These are phyloP conservation scores for Aschersonia sp. DNA, from an alignment of 2,329 filamentous ascomycete genomes.

Conservation along the genomic window DNA sequence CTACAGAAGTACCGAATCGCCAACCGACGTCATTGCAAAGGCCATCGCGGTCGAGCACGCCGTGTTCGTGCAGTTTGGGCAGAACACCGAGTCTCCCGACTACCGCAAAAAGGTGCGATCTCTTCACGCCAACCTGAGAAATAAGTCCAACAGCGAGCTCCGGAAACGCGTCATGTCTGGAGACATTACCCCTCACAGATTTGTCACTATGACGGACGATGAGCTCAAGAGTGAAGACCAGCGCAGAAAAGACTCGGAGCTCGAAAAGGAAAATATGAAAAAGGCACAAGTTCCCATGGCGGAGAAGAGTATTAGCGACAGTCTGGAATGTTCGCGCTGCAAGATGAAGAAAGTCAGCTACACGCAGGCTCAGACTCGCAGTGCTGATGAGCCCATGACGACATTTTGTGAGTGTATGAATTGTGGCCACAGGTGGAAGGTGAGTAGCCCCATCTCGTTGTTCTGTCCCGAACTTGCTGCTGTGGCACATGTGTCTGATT, in stretches of 20 bases:
- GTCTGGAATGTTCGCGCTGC: slow-evolving; percentile 82
- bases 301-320: slow-evolving; percentile 80
- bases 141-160: slow-evolving; percentile 70
- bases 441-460: slow-evolving; percentile 15
- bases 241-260: slow-evolving; percentile 57
- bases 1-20: slow-evolving; percentile 53
- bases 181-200: slow-evolving; percentile 54
- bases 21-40: slow-evolving; percentile 57
- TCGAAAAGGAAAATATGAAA: slow-evolving; percentile 90
- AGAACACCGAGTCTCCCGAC: slow-evolving; percentile 48
- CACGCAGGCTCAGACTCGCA: slow-evolving; percentile 87
- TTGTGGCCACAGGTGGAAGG: slow-evolving; percentile 61
- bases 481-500: too few species aligned
- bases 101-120: slow-evolving; percentile 87
- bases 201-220: slow-evolving; percentile 78
- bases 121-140: slow-evolving; percentile 89
- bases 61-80: slow-evolving; percentile 54
- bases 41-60: slow-evolving; percentile 75
- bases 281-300: slow-evolving; percentile 89
- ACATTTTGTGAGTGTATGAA: slow-evolving; percentile 60
- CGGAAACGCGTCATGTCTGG: slow-evolving; percentile 62
- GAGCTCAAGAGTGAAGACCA: slow-evolving; percentile 84
- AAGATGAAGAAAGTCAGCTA: slow-evolving; percentile 91
- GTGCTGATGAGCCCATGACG: slow-evolving; percentile 86
- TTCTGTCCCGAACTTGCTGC: too few species aligned